Evolutionary conservation across 257 asterid genomes (phyloP).

Genomic region (Scutellaria barbata): DNA sequence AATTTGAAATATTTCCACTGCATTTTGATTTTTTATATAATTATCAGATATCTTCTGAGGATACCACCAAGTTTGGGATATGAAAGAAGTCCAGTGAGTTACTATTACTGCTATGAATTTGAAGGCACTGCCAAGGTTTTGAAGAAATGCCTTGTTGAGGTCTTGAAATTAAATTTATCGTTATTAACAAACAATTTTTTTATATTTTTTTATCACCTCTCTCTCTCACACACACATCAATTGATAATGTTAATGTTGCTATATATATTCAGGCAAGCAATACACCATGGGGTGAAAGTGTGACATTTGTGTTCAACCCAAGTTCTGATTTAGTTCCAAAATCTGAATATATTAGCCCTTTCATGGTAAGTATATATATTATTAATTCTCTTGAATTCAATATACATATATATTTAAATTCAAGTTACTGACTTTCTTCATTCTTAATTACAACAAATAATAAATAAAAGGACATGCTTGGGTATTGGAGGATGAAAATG

Average conservation of each 20-base stretch:
- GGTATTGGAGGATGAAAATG: conserved; percentile 59
- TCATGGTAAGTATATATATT: conserved; percentile 51
- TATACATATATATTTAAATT: not conserved
- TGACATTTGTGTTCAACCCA: conserved; percentile 63
- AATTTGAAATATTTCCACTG: no score
- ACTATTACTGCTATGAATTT: conserved; percentile 65
- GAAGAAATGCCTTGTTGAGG: conserved; percentile 79
- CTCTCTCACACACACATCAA: not conserved
- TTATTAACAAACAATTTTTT: not conserved
- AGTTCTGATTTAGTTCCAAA: conserved; percentile 62
- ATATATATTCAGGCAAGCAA: conserved; percentile 53
- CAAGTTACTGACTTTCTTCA: not conserved
- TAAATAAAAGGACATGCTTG: conserved; percentile 59
- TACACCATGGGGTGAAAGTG: conserved; percentile 81
- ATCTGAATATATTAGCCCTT: conserved; percentile 76
- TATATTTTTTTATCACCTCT: not conserved
- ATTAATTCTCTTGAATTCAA: not conserved
- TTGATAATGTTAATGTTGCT: no score
- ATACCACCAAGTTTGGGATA: conserved; percentile 78
- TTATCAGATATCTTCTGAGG: conserved; percentile 56
- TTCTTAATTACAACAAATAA: not conserved
- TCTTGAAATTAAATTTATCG: not conserved
- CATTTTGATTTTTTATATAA: conserved; percentile 1
- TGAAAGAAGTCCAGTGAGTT: conserved; percentile 66
- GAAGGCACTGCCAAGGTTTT: conserved; percentile 48